Evolutionary conservation across 352 stramenopile genomes (phyloP), one percentile per base, ranked within the genome.

Genomic region (Pythium volutum): DNA sequence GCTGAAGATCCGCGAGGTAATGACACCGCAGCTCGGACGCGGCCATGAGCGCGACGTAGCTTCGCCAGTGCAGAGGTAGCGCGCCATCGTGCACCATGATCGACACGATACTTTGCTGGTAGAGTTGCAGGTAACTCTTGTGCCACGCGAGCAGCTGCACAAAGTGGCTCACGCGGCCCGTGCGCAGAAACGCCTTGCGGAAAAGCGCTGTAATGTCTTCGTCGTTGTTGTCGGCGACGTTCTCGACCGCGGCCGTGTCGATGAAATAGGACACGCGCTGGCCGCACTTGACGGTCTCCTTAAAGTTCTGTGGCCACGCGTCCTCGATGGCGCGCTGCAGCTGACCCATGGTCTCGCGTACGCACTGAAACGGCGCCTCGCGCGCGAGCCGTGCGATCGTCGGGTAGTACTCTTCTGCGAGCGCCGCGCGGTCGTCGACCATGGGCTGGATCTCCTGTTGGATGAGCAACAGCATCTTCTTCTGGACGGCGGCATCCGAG

Each of bases 31-130:
- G 68, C 58, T 93, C 83, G 8, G 83, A 79, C 20, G 81, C 68
- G 15, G 84, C 86, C 83, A 95, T 93, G n/a, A 91, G 71, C 10
- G 79, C 84, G 55, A 95, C 89, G 67, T 93, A 95, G 58, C 71
- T 90, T 16, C 86, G 73, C 86, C 86, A 95, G 25, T 77, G 77
- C 9, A 93, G 70, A 27, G 86, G 86, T 31, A 95, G 50, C 22
- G 82, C 79, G 14, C 86, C 86, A 64, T 95, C 84, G 26, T 75
- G 73, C 49, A 71, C 66, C 86, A 93, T 95, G 33, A 89, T 87
- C 27, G 79, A 77, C 20, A 73, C 69, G 18, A 92, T 59, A 50
- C 71, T 81, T 43, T 73, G 67, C 46, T 92, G 75, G 48, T 88
- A 89, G 7, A 93, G 71, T 64, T 69, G 59, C 43, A 93, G 49